These are phyloP conservation scores for Candida ficus DNA, from an alignment of 805 yeast species.

Conservation along the genomic window DNA sequence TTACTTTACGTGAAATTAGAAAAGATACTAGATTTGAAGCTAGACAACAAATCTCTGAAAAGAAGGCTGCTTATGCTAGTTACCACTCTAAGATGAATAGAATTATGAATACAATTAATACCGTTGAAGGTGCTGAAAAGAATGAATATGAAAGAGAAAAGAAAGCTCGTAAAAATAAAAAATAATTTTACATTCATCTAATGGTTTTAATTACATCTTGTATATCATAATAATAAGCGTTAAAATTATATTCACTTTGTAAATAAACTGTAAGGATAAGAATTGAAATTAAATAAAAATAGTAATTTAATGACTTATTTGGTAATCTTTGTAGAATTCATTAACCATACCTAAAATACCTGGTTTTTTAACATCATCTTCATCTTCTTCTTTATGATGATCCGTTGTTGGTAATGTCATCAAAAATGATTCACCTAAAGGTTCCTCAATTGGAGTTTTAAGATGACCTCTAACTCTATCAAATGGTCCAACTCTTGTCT, in stretches of 20 bases:
- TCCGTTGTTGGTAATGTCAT: constrained; percentile 33
- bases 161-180: constrained; percentile 51
- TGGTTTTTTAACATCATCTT: constrained; percentile 24
- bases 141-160: constrained; percentile 88
- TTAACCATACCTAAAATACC: constrained; percentile 81
- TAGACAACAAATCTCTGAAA: constrained; percentile 74
- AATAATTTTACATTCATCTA: too few relatives aligned
- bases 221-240: too few relatives aligned
- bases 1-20: constrained; percentile 83
- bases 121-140: constrained; percentile 93
- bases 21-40: constrained; percentile 84
- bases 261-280: neutral
- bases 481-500: constrained; percentile 1
- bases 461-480: neutral
- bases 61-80: constrained; percentile 66
- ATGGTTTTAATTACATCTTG: too few relatives aligned
- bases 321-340: constrained; percentile 59
- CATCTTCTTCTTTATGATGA: constrained; percentile 26
- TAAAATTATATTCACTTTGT: neutral
- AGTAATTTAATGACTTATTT: constrained; percentile 14
- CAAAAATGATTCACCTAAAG: constrained; percentile 41
- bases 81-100: constrained; percentile 89
- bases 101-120: constrained; percentile 79
- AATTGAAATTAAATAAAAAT: neutral
- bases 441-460: constrained; percentile 4